Percentiles rank a stretch among this genome's conserved stretches.
These are phyloP conservation scores for Cystofilobasidium ferigula DNA, from an alignment of 768 basidiomycete genomes.

Conservation along the genomic window DNA sequence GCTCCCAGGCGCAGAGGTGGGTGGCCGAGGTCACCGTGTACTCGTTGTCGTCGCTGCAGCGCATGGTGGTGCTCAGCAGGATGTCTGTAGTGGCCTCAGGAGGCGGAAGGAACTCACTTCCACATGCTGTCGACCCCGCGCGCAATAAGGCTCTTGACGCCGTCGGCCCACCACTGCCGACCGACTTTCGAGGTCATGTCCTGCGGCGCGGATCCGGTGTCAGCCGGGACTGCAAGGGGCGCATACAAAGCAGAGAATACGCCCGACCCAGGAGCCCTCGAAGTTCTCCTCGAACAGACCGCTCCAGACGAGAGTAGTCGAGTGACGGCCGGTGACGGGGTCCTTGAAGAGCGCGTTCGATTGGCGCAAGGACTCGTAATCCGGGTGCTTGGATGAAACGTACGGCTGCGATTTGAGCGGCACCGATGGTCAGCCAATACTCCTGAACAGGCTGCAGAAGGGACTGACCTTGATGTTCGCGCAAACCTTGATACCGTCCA, in stretches of 20 bases:
- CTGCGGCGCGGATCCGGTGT: not conserved
- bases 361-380: slow-evolving; percentile 29
- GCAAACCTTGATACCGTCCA: slow-evolving; percentile 32
- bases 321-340: slow-evolving; percentile 28
- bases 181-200: slow-evolving; percentile 35
- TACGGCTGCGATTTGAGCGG: slow-evolving; percentile 36
- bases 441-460: not conserved
- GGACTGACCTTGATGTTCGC: not conserved
- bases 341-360: slow-evolving; percentile 34
- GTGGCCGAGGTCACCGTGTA: slow-evolving; percentile 13
- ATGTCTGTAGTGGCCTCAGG: not conserved
- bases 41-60: slow-evolving; percentile 37
- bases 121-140: slow-evolving; percentile 34
- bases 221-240: not conserved
- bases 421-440: too few species aligned
- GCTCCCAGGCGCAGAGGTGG: slow-evolving; percentile 8
- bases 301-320: slow-evolving; percentile 29
- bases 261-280: slow-evolving; percentile 33
- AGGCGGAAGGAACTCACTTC: not conserved
- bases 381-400: slow-evolving; percentile 33
- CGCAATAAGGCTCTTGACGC: slow-evolving; percentile 33
- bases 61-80: not conserved
- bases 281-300: slow-evolving; percentile 33
- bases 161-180: slow-evolving; percentile 36
- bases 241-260: not conserved